A percentile compares a stretch with the other conserved stretches of the same genome.
Evolutionary conservation across 2,329 filamentous ascomycete species (phyloP).

Genomic region (Verticillium longisporum): DNA sequence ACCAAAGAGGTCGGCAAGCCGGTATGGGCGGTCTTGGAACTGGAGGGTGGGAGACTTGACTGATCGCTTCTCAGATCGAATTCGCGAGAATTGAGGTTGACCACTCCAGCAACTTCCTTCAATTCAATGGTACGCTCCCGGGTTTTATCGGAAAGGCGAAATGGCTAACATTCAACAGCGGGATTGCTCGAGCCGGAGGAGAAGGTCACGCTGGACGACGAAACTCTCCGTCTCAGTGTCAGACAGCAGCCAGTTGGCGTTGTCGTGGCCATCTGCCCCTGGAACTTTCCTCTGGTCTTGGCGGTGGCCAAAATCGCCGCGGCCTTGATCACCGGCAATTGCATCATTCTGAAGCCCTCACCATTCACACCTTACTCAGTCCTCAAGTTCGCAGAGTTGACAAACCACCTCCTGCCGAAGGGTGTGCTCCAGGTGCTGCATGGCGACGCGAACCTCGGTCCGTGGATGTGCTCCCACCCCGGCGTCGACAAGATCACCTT

Average conservation of each 20-base stretch:
- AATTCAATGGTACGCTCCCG: not conserved
- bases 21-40: not conserved
- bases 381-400: conserved; percentile 54
- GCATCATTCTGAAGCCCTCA: conserved; percentile 50
- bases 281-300: conserved; percentile 39
- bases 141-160: not conserved
- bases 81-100: conserved; percentile 7
- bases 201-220: not conserved
- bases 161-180: not conserved
- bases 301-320: conserved; percentile 48
- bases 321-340: conserved; percentile 49
- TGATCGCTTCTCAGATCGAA: not conserved
- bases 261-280: conserved; percentile 40
- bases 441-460: conserved; percentile 55
- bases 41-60: not conserved
- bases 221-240: not conserved
- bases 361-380: conserved; percentile 51
- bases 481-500: conserved; percentile 57
- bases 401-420: conserved; percentile 49
- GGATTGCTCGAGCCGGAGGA: not conserved
- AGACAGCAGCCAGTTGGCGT: conserved; percentile 23
- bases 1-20: conserved; percentile 23
- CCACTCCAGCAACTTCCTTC: not conserved
- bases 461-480: conserved; percentile 51
- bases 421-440: conserved; percentile 57